Conservation (phyloP, 192 early-diverging fungal genomes). For the Backusella parvicylindrica region DNA sequence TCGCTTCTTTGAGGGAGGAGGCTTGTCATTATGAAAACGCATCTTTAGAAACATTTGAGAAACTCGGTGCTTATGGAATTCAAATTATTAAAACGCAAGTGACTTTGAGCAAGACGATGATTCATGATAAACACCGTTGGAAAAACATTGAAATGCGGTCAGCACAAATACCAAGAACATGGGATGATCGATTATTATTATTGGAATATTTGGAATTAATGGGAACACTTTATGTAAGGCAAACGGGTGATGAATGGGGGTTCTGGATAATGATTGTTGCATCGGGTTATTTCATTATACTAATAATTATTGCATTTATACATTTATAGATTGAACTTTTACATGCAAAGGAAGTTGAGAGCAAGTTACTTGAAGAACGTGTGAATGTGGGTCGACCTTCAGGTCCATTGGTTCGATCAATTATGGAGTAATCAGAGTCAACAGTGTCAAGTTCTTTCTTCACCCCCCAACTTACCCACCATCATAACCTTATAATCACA, state of each 20-base stretch:
- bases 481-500: conserved; percentile 3
- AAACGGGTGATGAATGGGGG: neutral
- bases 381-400: neutral
- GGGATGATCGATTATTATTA: conserved; percentile 1
- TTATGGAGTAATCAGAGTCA: neutral
- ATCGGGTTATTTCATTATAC: conserved; percentile 4
- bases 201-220: conserved; percentile 12
- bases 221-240: conserved; percentile 9
- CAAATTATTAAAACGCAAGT: conserved; percentile 10
- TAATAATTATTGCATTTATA: neutral
- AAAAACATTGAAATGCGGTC: conserved; percentile 7
- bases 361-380: neutral
- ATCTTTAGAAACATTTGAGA: neutral
- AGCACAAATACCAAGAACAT: conserved; percentile 10
- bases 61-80: neutral
- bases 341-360: neutral
- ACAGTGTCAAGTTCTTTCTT: neutral
- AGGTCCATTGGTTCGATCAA: neutral
- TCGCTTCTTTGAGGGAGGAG: conserved; percentile 6
- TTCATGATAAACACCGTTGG: conserved; percentile 9
- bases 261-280: conserved; percentile 7
- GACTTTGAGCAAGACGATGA: neutral
- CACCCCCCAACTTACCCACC: neutral
- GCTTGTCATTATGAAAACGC: conserved; percentile 8
- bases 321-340: conserved; percentile 8